Conservation (phyloP, 371 early-diverging fungal genomes). For the Mortierella sp. region DNA sequence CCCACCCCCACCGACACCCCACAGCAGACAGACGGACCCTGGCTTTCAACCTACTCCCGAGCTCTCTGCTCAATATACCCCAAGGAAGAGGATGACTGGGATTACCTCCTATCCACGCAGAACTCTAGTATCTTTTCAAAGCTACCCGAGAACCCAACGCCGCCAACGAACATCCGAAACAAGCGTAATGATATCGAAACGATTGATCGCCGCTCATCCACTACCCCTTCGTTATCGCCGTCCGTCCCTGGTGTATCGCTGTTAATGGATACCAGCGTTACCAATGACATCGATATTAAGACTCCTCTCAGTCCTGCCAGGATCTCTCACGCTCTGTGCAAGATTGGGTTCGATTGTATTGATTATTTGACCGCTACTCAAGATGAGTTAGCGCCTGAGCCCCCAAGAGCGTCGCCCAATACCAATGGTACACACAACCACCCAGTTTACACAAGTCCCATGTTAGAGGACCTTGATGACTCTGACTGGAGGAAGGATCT, state of each 20-base stretch:
- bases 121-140: conserved; percentile 19
- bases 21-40: conserved; percentile 16
- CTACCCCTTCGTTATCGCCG: conserved; percentile 1
- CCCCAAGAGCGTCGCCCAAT: conserved; percentile 9
- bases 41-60: conserved; percentile 41
- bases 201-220: not conserved
- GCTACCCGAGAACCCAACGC: conserved; percentile 4
- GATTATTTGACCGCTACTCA: conserved; percentile 48
- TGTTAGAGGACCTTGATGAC: conserved; percentile 30
- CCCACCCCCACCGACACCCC: conserved; percentile 1
- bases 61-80: conserved; percentile 47
- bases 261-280: not conserved
- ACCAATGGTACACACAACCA: not conserved
- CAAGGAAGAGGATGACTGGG: conserved; percentile 49
- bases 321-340: conserved; percentile 45
- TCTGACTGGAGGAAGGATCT: conserved; percentile 32
- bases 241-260: conserved; percentile 2
- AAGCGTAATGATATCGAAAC: not conserved
- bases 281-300: conserved; percentile 1
- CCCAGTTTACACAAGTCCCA: conserved; percentile 23
- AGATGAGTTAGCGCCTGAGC: conserved; percentile 26
- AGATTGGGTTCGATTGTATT: conserved; percentile 47
- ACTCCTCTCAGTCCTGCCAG: conserved; percentile 28
- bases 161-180: not conserved
- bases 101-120: conserved; percentile 35